phyloP scores from a whole-genome alignment of 2,329 filamentous ascomycete genomes.

The Malbranchea zuffiana region DNA sequence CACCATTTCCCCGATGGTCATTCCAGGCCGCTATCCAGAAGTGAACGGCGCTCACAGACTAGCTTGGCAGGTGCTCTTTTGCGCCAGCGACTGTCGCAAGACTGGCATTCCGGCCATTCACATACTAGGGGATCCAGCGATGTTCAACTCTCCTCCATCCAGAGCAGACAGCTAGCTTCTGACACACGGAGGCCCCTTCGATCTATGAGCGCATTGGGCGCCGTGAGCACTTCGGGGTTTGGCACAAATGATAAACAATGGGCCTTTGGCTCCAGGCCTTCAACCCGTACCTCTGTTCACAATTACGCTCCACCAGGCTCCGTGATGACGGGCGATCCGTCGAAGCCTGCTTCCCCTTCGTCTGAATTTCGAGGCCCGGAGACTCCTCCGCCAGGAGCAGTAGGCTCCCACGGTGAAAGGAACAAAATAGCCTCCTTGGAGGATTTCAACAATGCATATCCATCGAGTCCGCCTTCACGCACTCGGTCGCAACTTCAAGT shows the following conservation, averaged over 20 bases:
- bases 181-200: constrained; percentile 42
- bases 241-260: constrained; percentile 20
- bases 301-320: too few species aligned
- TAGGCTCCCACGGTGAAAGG: too few species aligned
- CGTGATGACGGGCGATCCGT: too few species aligned
- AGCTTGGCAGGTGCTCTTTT: constrained; percentile 12
- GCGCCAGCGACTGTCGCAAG: constrained; percentile 34
- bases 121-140: constrained; percentile 55
- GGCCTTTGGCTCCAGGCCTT: background rate
- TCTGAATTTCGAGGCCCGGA: too few species aligned
- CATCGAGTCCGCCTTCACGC: constrained; percentile 45
- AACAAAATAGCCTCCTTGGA: too few species aligned
- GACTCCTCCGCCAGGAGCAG: too few species aligned
- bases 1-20: constrained; percentile 33
- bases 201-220: constrained; percentile 50
- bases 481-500: constrained; percentile 64
- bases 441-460: background rate
- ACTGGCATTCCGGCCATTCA: constrained; percentile 30
- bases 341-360: too few species aligned
- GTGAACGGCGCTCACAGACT: constrained; percentile 23
- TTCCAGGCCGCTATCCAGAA: constrained; percentile 33
- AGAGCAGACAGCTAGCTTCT: constrained; percentile 19
- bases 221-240: constrained; percentile 24
- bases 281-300: background rate
- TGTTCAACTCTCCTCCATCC: constrained; percentile 41